Evolutionary conservation across 1,284 basidiomycete genomes (phyloP).

Genomic region (Xerocomus nothofagi): DNA sequence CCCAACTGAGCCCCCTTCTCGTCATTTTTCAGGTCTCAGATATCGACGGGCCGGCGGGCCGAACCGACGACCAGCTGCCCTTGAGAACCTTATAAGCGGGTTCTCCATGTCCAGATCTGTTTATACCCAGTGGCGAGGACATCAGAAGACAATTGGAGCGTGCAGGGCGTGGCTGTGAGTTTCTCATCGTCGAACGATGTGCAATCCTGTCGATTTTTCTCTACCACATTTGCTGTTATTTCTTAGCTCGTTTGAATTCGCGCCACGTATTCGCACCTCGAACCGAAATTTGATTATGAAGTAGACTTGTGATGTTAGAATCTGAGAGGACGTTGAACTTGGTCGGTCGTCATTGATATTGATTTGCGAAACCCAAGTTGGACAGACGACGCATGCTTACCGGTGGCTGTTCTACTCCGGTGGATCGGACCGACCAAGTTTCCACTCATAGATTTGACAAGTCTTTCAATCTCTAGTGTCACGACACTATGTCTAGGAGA

Average conservation of each 20-base stretch:
- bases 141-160: background rate
- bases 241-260: background rate
- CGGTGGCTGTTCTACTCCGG: background rate
- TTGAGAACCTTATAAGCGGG: background rate
- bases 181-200: background rate
- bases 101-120: background rate
- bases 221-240: too few species aligned
- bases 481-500: background rate
- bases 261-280: background rate
- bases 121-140: background rate
- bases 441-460: background rate
- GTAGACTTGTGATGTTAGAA: background rate
- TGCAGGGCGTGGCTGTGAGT: background rate
- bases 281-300: background rate
- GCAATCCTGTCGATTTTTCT: background rate
- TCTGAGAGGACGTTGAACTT: background rate
- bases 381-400: background rate
- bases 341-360: background rate
- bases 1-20: background rate
- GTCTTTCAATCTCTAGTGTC: background rate
- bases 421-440: slow-evolving; percentile 1
- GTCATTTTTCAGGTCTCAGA: slow-evolving; percentile 1
- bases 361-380: background rate
- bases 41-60: slow-evolving; percentile 21
- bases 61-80: slow-evolving; percentile 11